phyloP scores from a whole-genome alignment of 176 grass and related monocot genomes.

The Oryza rufipogon region DNA sequence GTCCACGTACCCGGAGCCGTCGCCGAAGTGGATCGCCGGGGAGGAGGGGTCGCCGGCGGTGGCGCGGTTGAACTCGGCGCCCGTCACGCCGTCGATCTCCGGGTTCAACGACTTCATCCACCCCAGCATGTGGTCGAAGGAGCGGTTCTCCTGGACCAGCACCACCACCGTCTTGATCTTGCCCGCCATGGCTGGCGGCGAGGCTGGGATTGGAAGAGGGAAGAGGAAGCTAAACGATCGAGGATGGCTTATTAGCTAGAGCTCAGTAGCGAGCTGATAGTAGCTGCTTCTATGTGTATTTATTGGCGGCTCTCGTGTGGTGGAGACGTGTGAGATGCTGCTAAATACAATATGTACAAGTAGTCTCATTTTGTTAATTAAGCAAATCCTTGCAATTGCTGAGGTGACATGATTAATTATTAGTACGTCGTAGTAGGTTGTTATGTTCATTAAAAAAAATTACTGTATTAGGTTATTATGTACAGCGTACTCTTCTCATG shows the following conservation, averaged over 20 bases:
- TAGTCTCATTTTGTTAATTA: neutral
- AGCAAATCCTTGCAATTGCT: neutral
- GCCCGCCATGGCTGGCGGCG: slow-evolving; percentile 7
- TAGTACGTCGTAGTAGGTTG: neutral
- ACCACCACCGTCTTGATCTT: slow-evolving; percentile 90
- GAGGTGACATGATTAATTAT: neutral
- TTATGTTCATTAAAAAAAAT: no score
- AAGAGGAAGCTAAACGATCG: neutral
- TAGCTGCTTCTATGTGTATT: neutral
- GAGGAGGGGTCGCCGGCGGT: slow-evolving; percentile 40
- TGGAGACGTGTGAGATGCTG: neutral
- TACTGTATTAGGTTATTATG: no score
- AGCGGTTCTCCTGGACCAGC: slow-evolving; percentile 79
- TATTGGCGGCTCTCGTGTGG: neutral
- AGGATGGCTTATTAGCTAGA: neutral
- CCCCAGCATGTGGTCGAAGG: slow-evolving; percentile 90
- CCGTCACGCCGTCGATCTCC: slow-evolving; percentile 68
- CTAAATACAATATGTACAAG: no score
- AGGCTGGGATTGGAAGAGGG: neutral
- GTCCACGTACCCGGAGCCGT: slow-evolving; percentile 64
- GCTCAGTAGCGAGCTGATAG: neutral
- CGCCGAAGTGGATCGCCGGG: slow-evolving; percentile 46
- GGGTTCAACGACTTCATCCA: slow-evolving; percentile 76
- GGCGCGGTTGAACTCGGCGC: slow-evolving; percentile 49
- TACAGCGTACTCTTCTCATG: no score